Base-by-base conservation (phyloP, 257 asterid genomes). In the Plectranthus barbatus region DNA sequence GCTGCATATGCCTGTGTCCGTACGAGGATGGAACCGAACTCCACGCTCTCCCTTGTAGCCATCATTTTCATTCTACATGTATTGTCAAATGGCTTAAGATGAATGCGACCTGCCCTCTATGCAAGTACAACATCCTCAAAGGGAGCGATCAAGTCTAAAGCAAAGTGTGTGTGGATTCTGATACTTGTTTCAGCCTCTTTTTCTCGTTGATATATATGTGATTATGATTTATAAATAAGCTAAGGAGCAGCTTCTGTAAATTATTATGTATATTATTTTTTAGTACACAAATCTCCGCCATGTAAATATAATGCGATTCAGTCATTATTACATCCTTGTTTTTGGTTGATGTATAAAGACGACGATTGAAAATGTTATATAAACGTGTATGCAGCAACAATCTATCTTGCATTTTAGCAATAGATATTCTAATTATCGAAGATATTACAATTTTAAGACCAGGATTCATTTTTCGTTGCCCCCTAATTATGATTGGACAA, bases 61-160 rank as follows among this genome's bases (percentile, higher is more conserved):
- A 92, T 75, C 91, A 92, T 72, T 92, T 88, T 58, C 96, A 92
- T 41, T 77, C 89, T 0, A 65, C 76, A 14, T 92, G 99, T 62
- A 89, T 92, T 0, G 93, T 79, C 77, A 92, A 86, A 77, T 92
- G 99, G 97, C 97, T 92, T 4, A 92, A 86, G 81, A 92, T 89
- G 97, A 92, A 92, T 18, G 99, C 97, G 0, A 92, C 99, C 8
- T 92, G 99, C 72, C 99, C 99, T 0, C 77, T 92, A 12, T 92
- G 99, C 91, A 92, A 92, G 84, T 92, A 74, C 85, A 86, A 89
- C 85, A 86, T 92, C 75, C 90, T 92, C 77, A 89, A 92, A 82
- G 99, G 91, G 47, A 92, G 68, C 36, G 96, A 88, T 11, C 90
- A 87, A 66, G 95, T 83, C 48, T 91, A 67, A 73, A 66, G 5